phyloP scores from a whole-genome alignment of 441 rosid genomes.

The Populus hybrid region DNA sequence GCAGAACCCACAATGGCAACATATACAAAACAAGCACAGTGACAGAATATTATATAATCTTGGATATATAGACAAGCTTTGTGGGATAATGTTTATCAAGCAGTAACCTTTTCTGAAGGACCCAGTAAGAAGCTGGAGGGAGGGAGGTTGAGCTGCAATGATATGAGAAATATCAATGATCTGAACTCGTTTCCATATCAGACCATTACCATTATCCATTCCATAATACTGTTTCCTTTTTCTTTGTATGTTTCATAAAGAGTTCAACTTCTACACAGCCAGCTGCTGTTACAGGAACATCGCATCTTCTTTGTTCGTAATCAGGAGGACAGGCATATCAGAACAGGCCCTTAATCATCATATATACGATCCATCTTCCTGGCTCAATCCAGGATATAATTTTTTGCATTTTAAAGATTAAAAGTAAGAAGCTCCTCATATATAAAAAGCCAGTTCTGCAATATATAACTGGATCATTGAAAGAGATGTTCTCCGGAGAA shows the following conservation, averaged over 20 bases:
- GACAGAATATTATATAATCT: neutral
- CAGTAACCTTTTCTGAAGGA: slow-evolving; percentile 1
- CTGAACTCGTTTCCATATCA: neutral
- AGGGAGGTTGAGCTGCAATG: neutral
- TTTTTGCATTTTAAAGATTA: too few relatives aligned
- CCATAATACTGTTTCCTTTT: neutral
- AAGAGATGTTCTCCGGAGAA: neutral
- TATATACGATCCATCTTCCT: neutral
- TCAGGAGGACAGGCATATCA: neutral
- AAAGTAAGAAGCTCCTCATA: neutral
- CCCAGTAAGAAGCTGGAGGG: neutral
- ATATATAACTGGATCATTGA: neutral
- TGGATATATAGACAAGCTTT: neutral
- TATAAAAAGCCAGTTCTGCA: neutral
- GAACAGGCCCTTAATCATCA: neutral
- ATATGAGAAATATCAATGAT: neutral
- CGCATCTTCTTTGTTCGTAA: neutral
- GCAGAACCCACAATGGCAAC: slow-evolving; percentile 18
- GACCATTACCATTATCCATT: neutral
- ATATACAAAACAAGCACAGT: slow-evolving; percentile 18
- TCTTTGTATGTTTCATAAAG: neutral
- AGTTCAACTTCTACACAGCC: neutral
- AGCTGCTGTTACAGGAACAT: neutral
- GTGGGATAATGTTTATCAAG: slow-evolving; percentile 7
- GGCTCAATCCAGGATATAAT: too few relatives aligned